Conservation (phyloP, 2,329 filamentous ascomycete genomes). For the Neoarthrinium moseri region DNA sequence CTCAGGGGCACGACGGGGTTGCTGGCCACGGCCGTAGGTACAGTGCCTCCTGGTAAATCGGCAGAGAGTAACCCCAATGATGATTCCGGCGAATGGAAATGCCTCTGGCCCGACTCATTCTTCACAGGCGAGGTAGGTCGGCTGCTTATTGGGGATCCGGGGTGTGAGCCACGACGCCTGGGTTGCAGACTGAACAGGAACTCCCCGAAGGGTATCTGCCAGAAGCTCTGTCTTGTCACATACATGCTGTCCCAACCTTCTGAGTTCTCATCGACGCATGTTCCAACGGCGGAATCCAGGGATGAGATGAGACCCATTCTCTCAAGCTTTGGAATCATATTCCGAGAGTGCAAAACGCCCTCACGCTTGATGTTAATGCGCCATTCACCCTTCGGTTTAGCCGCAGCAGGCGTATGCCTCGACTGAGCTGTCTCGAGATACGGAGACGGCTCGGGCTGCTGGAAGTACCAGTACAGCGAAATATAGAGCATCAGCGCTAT, state of each 20-base stretch:
- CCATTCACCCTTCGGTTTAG: conserved; percentile 83
- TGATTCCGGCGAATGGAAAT: conserved; percentile 24
- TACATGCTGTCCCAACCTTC: conserved; percentile 80
- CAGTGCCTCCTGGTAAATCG: conserved; percentile 38
- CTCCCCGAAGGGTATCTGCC: conserved; percentile 84
- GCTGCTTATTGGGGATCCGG: conserved; percentile 52
- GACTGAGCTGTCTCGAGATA: conserved; percentile 63
- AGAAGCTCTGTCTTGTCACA: conserved; percentile 77
- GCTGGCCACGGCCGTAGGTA: conserved; percentile 31
- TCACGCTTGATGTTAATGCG: conserved; percentile 79
- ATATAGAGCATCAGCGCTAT: conserved; percentile 97
- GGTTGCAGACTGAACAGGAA: conserved; percentile 86
- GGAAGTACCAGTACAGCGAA: conserved; percentile 96
- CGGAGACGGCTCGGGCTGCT: conserved; percentile 72
- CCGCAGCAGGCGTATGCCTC: conserved; percentile 63
- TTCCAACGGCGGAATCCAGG: conserved; percentile 73
- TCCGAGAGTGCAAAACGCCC: conserved; percentile 81
- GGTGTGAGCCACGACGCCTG: conserved; percentile 35
- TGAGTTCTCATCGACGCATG: conserved; percentile 57
- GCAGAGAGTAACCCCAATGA: conserved; percentile 18
- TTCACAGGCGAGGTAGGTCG: conserved; percentile 51
- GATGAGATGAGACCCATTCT: conserved; percentile 84
- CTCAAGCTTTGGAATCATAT: conserved; percentile 86
- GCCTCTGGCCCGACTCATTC: conserved; percentile 25
- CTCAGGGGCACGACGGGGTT: conserved; percentile 48